Evolutionary conservation across 352 stramenopile species (phyloP), one percentile per base, ranked within the genome.

Genomic region (Lagenidium giganteum): DNA sequence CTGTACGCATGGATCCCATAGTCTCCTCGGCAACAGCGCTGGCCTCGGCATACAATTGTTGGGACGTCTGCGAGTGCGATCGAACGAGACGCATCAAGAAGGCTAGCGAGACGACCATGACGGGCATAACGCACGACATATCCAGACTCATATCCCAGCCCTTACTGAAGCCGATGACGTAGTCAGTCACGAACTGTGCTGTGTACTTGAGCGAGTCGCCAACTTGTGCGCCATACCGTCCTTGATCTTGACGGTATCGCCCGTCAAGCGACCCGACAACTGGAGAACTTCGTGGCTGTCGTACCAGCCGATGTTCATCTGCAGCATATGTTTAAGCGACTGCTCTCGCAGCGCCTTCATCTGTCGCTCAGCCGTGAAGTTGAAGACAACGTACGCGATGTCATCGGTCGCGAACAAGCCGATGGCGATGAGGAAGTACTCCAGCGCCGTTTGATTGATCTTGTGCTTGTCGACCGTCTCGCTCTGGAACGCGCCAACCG

Each of bases 1-100:
- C 57, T 3, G 71, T 84, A 42, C 69, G 72, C 22, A 85, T 85
- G n/a, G 67, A 63, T 30, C 64, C 52, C 13, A 85, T 42, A 8
- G 70, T 85, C 26, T 85, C 72, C 36, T 85, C 72, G 4, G 70
- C 72, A 16, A 83, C 51, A 3, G 67, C 65, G 2, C 67, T 67
- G 1, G 67, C 70, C 25, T 77, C 60, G 2, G 66, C 64, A 13
- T 82, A 79, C 20, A 80, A 30, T 35, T 70, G 57, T 27, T 83
- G 67, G 1, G 62, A 35, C 14, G 40, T 53, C 42, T 60, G 38
- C 9, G 53, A 33, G 8, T 42, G 37, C n/a, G 28, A 30, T 4
- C 51, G 51, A 8, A 70, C 29, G 17, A 38, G 36, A 20, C 50
- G 63, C 29, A 83, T 41, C 14, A 80, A 40, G 18, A 41, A 65